These are phyloP conservation scores for Pugionium cornutum DNA, from an alignment of 345 rosid species.

Conservation along the genomic window DNA sequence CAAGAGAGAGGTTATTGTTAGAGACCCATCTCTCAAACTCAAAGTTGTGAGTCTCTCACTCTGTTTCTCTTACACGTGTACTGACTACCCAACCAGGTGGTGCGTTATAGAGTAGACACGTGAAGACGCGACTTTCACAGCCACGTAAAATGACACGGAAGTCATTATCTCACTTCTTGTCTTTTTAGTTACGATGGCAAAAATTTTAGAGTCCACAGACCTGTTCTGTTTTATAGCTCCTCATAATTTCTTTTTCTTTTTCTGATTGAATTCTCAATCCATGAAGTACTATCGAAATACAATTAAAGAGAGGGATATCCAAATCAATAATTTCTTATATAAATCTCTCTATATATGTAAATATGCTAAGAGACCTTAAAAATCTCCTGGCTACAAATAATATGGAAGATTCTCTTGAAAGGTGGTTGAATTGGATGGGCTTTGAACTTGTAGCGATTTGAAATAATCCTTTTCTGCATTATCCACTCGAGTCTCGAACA, in stretches of 20 bases:
- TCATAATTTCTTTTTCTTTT: neutral
- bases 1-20: conserved; percentile 43
- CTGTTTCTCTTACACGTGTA: conserved; percentile 39
- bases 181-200: no score
- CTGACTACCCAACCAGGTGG: conserved; percentile 19
- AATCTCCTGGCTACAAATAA: conserved; percentile 19
- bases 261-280: neutral
- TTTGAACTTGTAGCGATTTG: conserved; percentile 30
- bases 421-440: conserved; percentile 35
- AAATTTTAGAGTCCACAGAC: conserved; percentile 2
- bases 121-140: conserved; percentile 11
- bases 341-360: neutral
- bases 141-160: neutral
- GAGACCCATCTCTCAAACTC: conserved; percentile 31
- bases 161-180: no score
- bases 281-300: no score
- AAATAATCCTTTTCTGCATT: conserved; percentile 62
- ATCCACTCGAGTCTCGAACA: conserved; percentile 67
- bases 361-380: neutral
- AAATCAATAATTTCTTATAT: no score
- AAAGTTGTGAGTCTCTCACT: conserved; percentile 19
- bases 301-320: neutral
- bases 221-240: conserved; percentile 19
- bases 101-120: conserved; percentile 39
- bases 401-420: conserved; percentile 30